Percentiles rank a stretch among this genome's conserved stretches.
phyloP scores from a whole-genome alignment of 768 basidiomycete genomes.

The Naganishia antarctica region DNA sequence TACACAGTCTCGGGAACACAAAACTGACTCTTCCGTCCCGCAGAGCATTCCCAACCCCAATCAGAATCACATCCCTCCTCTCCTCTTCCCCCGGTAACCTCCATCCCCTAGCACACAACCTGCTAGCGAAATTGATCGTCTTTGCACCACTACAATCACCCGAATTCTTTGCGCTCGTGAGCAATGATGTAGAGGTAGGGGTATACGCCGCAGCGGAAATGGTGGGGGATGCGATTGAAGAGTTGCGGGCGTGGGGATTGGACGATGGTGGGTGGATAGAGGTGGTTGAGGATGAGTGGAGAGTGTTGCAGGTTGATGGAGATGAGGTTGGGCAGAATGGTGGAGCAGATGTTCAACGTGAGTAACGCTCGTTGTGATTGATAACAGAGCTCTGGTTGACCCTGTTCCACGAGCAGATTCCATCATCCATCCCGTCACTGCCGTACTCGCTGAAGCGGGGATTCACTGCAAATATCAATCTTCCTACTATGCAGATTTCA shows the following conservation, averaged over 20 bases:
- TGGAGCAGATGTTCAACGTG: background rate
- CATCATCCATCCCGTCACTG: background rate
- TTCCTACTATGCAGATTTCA: slow-evolving; percentile 12
- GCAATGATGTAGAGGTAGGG: slow-evolving; percentile 1
- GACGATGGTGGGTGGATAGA: slow-evolving; percentile 4
- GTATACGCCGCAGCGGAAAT: slow-evolving; percentile 13
- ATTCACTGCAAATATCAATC: slow-evolving; percentile 15
- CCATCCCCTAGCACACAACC: slow-evolving; percentile 12
- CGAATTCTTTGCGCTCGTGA: slow-evolving; percentile 8
- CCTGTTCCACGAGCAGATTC: background rate
- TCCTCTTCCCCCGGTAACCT: background rate
- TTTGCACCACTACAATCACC: slow-evolving; percentile 11
- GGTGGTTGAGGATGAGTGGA: slow-evolving; percentile 1
- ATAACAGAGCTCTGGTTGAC: too few species aligned
- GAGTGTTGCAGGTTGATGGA: slow-evolving; percentile 7
- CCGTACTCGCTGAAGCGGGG: background rate
- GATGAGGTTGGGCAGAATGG: background rate
- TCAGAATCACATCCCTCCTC: slow-evolving; percentile 4
- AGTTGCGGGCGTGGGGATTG: background rate
- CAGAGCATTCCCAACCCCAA: slow-evolving; percentile 9
- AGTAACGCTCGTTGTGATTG: background rate
- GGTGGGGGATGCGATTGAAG: background rate
- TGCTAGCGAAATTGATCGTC: background rate
- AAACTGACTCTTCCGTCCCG: background rate
- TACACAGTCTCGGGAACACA: background rate